phyloP scores from a whole-genome alignment of 1,284 basidiomycete species.

The Rhodotorula mucilaginosa region DNA sequence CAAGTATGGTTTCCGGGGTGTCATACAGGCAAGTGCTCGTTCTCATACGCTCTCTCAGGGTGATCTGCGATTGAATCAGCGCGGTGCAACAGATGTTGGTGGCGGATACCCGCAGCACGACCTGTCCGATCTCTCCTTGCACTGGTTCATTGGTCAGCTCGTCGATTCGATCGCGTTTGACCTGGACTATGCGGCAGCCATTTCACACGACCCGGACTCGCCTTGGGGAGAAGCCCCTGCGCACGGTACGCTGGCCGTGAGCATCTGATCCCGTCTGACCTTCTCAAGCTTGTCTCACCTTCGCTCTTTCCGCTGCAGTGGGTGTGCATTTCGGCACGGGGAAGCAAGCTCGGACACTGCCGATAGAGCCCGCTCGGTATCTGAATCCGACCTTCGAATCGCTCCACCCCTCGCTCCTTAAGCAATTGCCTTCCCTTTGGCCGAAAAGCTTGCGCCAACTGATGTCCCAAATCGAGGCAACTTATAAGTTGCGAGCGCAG shows the following conservation, averaged over 20 bases:
- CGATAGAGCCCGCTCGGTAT: background rate
- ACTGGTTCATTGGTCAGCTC: conserved; percentile 8
- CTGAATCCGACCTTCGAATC: background rate
- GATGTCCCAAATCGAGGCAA: background rate
- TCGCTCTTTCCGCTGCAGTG: background rate
- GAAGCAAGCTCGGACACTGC: background rate
- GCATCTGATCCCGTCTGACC: background rate
- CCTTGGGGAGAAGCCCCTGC: conserved; percentile 16
- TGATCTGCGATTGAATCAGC: too few relatives aligned
- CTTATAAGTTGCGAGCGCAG: background rate
- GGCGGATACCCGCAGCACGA: conserved; percentile 21
- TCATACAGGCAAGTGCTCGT: background rate
- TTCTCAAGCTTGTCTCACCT: background rate
- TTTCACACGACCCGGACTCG: background rate
- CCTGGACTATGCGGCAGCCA: background rate
- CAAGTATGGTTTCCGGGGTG: conserved; percentile 13
- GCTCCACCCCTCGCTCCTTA: conserved; percentile 11
- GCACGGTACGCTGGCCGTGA: background rate
- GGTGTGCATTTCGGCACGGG: background rate
- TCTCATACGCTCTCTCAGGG: background rate
- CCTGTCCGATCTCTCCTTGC: conserved; percentile 9
- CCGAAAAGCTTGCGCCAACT: background rate
- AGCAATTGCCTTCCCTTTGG: background rate
- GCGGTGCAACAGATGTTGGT: conserved; percentile 8
- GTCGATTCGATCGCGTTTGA: background rate